These are phyloP conservation scores for Collariella sp. DNA, from an alignment of 495 filamentous ascomycete genomes.

Conservation along the genomic window DNA sequence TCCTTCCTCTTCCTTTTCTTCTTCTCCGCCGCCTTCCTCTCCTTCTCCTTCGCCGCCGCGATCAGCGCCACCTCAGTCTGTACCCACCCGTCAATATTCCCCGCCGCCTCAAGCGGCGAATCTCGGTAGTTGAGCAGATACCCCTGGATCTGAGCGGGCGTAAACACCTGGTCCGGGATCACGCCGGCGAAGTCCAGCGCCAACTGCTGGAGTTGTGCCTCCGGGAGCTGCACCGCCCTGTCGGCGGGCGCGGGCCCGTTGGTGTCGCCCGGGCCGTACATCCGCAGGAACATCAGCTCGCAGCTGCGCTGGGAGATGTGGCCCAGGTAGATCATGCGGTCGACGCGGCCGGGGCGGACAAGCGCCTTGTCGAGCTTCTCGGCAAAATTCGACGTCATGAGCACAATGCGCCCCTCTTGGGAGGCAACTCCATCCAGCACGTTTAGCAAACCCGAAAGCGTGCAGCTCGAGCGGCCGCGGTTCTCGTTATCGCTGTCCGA, in stretches of 20 bases:
- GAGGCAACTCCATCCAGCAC: slow-evolving; percentile 65
- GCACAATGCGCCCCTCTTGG: slow-evolving; percentile 60
- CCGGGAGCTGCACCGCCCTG: slow-evolving; percentile 1
- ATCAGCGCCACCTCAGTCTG: slow-evolving; percentile 23
- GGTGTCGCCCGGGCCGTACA: slow-evolving; percentile 33
- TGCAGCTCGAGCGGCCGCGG: slow-evolving; percentile 21
- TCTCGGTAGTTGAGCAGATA: slow-evolving; percentile 51
- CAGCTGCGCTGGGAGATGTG: slow-evolving; percentile 37
- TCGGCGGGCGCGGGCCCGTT: slow-evolving; percentile 8
- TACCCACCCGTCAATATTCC: slow-evolving; percentile 41
- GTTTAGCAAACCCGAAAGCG: slow-evolving; percentile 61
- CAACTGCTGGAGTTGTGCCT: slow-evolving; percentile 32
- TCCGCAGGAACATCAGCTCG: slow-evolving; percentile 44
- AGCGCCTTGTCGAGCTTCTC: slow-evolving; percentile 60
- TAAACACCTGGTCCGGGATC: slow-evolving; percentile 48
- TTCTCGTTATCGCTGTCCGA: neutral
- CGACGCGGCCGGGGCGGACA: slow-evolving; percentile 60
- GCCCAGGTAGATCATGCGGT: slow-evolving; percentile 54
- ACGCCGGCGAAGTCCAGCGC: slow-evolving; percentile 43
- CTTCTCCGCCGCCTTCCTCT: too few relatives aligned
- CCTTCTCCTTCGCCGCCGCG: slow-evolving; percentile 17
- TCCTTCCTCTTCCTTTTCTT: too few relatives aligned
- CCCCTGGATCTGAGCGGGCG: slow-evolving; percentile 60
- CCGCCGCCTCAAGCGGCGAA: slow-evolving; percentile 42
- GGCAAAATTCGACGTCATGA: slow-evolving; percentile 68